phyloP scores from a whole-genome alignment of 2,329 filamentous ascomycete species.

The Colletotrichum sp. region DNA sequence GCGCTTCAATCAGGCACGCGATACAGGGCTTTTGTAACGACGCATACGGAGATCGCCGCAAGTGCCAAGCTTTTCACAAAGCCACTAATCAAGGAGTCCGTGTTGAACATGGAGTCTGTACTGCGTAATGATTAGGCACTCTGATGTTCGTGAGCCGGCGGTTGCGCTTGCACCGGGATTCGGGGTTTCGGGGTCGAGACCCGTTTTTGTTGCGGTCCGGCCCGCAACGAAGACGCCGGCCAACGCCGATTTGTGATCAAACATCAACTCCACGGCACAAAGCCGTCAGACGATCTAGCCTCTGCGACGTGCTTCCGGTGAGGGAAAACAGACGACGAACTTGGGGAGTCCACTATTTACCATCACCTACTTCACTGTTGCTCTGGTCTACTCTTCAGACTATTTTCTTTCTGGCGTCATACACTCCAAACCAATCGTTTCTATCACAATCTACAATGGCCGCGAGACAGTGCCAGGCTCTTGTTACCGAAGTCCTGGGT shows the following conservation, averaged over 20 bases:
- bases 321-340: background rate
- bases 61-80: background rate
- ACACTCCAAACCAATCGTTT: background rate
- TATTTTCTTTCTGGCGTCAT: background rate
- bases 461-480: background rate
- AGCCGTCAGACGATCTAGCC: too few species aligned
- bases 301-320: too few species aligned
- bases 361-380: background rate
- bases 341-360: background rate
- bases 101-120: background rate
- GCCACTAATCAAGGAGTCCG: background rate
- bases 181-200: too few species aligned
- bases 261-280: too few species aligned
- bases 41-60: too few species aligned
- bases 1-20: too few species aligned
- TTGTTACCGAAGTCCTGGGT: background rate
- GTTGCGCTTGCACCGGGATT: too few species aligned
- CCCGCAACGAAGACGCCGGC: too few species aligned
- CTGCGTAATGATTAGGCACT: background rate
- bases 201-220: too few species aligned
- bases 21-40: too few species aligned
- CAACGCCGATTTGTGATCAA: too few species aligned
- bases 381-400: background rate
- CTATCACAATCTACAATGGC: background rate
- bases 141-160: background rate